Conservation (phyloP, 805 yeast species). For the Ogataea nakhonphanomensis region DNA sequence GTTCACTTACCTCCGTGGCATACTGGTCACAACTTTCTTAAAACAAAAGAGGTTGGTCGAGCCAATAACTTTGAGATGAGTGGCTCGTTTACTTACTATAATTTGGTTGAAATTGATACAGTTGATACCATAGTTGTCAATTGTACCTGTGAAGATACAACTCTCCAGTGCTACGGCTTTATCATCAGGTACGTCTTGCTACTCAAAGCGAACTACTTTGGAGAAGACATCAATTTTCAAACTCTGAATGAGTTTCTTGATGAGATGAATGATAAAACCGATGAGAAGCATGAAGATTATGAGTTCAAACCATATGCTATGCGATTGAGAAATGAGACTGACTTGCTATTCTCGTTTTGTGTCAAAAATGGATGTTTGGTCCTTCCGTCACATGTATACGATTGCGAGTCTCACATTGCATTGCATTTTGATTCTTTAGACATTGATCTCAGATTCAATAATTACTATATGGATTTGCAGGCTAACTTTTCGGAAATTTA, state of each 20-base stretch:
- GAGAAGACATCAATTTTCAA: slow-evolving; percentile 75
- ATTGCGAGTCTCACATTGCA: slow-evolving; percentile 53
- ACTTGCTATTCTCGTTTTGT: slow-evolving; percentile 67
- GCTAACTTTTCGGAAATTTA: slow-evolving; percentile 61
- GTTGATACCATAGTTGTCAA: slow-evolving; percentile 68
- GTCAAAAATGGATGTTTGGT: slow-evolving; percentile 68
- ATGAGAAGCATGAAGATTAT: background rate
- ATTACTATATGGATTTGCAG: slow-evolving; percentile 91
- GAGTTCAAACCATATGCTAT: slow-evolving; percentile 19
- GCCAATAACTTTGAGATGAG: slow-evolving; percentile 55
- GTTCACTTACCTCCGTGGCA: slow-evolving; percentile 91
- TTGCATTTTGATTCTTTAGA: slow-evolving; percentile 63
- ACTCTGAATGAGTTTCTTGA: slow-evolving; percentile 79
- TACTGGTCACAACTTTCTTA: slow-evolving; percentile 70
- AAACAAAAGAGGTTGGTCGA: slow-evolving; percentile 60
- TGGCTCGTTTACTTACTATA: slow-evolving; percentile 65
- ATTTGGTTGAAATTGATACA: slow-evolving; percentile 57
- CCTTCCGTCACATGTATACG: slow-evolving; percentile 71
- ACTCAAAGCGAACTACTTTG: slow-evolving; percentile 85
- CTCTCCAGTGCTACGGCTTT: slow-evolving; percentile 75
- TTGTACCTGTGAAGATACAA: slow-evolving; percentile 62
- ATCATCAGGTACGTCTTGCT: slow-evolving; percentile 70
- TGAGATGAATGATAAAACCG: slow-evolving; percentile 9
- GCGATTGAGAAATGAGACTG: slow-evolving; percentile 68
- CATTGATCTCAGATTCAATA: slow-evolving; percentile 80